Base-by-base conservation (phyloP, 2,329 filamentous ascomycete genomes). In the Penicillium crustosum region DNA sequence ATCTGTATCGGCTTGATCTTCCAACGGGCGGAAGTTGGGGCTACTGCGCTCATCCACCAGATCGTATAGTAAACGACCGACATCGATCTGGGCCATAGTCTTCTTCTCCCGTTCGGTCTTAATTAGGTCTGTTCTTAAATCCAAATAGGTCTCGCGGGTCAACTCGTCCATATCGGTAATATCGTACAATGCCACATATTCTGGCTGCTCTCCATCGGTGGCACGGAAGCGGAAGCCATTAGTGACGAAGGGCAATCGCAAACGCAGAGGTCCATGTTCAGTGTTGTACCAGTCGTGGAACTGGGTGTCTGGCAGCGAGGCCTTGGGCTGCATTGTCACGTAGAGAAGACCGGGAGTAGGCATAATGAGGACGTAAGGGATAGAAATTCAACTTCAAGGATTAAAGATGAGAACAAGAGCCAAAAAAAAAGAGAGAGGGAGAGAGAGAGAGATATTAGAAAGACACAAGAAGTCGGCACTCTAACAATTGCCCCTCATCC, bases 251-350 rank as follows among this genome's bases (percentile, higher is more conserved):
- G 89, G 85, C 15, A 95, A 78, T 49, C 90, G 88, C 7, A 95
- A 83, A 48, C 91, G 88, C 17, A 87, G 85, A 19, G 91, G 91
- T 53, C 91, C 91, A 77, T 96, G 91, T 78, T 96, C 91, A 75
- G 92, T 94, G 79, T 95, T 93, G 80, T 96, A 96, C 90, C 90
- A 93, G 73, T 95, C 90, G 75, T 95, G 89, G 77, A 96, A 95
- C 68, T 90, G 86, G 61, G 84, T 80, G 48, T 82, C 75, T 55
- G 87, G 80, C 66, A 91, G 81, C 64, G 82, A 82, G 57, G 84
- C 80, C 73, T 84, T 82, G 67, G 91, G 90, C 76, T 93, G 87
- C 88, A 95, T 95, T 17, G 90, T 92, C 66, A 96, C 91, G 73
- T 88, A 91, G 70, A 96, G 86, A 68, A 92, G 86, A 59, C 91